Evolutionary conservation across 257 asterid genomes (phyloP), one percentile per base, ranked within the genome.

Genomic region (Lycium ferocissimum): DNA sequence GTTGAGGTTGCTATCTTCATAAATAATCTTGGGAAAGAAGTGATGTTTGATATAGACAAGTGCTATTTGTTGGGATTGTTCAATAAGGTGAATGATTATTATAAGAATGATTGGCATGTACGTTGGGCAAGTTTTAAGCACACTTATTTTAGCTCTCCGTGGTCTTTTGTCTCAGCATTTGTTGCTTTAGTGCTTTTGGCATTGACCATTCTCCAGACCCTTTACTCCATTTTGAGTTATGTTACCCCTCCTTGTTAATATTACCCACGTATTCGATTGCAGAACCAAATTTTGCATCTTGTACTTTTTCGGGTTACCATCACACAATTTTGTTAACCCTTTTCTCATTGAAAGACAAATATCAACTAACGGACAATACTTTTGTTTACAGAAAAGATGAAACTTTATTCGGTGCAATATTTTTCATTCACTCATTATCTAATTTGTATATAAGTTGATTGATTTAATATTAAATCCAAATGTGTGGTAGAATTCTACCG

Each of bases 121-220:
- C 88, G 89, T 0, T 91, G 93, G 95, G 99, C 99, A 14, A 91
- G 97, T 38, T 91, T 95, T 0, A 93, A 88, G 57, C 89, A 92
- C 14, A 95, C 95, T 3, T 95, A 95, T 81, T 95, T 95, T 49
- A 92, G 14, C 2, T 93, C 97, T 37, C 97, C 98, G 0, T 95
- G 98, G 98, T 95, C 98, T 0, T 94, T 95, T 53, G 88, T 94
- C 9, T 93, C 98, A 2, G 98, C 98, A 0, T 18, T 94, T 83
- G 98, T 98, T 22, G 99, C 99, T 13, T 65, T 89, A 0, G 81
- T 94, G 62, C 89, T 95, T 82, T 62, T 95, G 84, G 59, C 91
- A 20, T 81, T 95, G 12, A 80, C 97, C 0, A 70, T 95, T 66
- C 83, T 91, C 13, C 99, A 95, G 90, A 93, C 99, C 2, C n/a